Conservation (phyloP, 495 filamentous ascomycete species). For the Durotheca rogersii region DNA sequence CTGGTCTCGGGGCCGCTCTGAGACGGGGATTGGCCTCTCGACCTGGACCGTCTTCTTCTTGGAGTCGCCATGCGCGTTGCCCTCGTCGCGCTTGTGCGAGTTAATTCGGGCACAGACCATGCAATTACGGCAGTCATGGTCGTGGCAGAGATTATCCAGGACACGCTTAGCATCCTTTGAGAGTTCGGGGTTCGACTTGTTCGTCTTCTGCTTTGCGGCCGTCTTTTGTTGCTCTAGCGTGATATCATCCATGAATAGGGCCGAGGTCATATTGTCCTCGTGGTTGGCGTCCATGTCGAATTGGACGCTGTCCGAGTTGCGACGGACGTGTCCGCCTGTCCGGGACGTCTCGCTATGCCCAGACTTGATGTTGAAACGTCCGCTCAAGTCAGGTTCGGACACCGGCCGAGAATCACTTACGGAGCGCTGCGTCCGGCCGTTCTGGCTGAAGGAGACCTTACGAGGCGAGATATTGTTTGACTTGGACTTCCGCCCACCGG, state of each 20-base stretch:
- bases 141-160: conserved; percentile 55
- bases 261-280: conserved; percentile 74
- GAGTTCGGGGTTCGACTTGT: conserved; percentile 41
- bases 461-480: conserved; percentile 14
- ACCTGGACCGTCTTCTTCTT: conserved; percentile 59
- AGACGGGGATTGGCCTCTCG: conserved; percentile 69
- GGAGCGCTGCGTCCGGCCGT: conserved; percentile 5
- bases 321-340: conserved; percentile 29
- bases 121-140: conserved; percentile 71
- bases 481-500: conserved; percentile 16
- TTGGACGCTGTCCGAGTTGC: conserved; percentile 37
- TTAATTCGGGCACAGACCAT: conserved; percentile 66
- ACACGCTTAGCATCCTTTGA: conserved; percentile 56
- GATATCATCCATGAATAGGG: conserved; percentile 59
- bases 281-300: conserved; percentile 28
- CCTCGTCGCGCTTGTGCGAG: conserved; percentile 40
- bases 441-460: conserved; percentile 25
- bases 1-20: conserved; percentile 53
- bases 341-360: conserved; percentile 33
- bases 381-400: conserved; percentile 33
- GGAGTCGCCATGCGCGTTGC: conserved; percentile 26
- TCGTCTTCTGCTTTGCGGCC: conserved; percentile 25
- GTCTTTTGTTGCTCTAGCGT: conserved; percentile 42
- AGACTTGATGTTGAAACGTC: conserved; percentile 46
- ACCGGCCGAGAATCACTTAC: conserved; percentile 5